phyloP scores from a whole-genome alignment of 208 protist species.

The Tritrichomonas foetus region DNA sequence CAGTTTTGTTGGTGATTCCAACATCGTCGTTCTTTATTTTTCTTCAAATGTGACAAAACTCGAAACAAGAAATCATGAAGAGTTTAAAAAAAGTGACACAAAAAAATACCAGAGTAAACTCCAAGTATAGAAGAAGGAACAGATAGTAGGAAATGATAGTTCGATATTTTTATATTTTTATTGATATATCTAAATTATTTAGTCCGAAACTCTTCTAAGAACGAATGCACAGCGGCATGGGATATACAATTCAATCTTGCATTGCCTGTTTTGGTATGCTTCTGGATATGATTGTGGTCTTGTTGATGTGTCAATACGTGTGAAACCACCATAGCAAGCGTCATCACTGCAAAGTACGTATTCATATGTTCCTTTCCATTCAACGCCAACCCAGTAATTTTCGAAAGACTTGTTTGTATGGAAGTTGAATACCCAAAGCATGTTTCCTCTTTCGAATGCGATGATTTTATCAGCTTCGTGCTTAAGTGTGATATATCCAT shows the following conservation, averaged over 20 bases:
- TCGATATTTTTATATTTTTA: too few species aligned
- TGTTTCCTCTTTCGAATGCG: conserved; percentile 2
- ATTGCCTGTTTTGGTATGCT: neutral
- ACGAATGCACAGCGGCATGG: neutral
- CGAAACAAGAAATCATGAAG: too few species aligned
- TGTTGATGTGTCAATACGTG: neutral
- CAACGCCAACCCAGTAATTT: neutral
- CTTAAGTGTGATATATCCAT: neutral
- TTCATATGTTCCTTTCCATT: neutral
- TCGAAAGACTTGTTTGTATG: neutral
- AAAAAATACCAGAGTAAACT: too few species aligned
- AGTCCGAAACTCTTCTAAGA: too few species aligned
- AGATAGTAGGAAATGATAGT: too few species aligned
- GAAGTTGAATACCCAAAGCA: conserved; percentile 45
- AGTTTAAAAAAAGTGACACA: too few species aligned
- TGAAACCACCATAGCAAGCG: neutral
- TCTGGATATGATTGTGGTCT: neutral
- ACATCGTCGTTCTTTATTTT: too few species aligned
- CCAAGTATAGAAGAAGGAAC: too few species aligned
- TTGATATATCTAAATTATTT: too few species aligned
- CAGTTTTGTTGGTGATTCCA: too few species aligned
- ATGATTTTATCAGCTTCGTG: conserved; percentile 13
- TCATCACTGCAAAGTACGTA: neutral
- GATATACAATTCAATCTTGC: neutral
- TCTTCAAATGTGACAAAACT: too few species aligned